Conservation (phyloP, 805 yeast genomes). For the Hyphopichia homilentoma region DNA sequence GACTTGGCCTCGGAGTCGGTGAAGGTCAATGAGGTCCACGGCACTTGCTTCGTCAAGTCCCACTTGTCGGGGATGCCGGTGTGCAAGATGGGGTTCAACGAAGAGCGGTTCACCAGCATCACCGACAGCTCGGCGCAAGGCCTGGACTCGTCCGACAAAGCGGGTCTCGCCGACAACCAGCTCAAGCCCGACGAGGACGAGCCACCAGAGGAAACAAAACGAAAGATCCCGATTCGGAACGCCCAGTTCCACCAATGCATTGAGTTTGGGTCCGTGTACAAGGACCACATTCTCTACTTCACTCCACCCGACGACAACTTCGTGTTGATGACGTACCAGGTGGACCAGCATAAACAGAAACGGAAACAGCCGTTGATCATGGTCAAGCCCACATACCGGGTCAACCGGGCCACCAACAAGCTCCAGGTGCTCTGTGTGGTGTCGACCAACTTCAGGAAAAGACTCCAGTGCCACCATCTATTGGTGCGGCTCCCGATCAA, state of each 20-base stretch:
- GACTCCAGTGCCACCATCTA: slow-evolving; percentile 29
- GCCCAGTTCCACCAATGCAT: slow-evolving; percentile 64
- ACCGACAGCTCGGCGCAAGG: too few species aligned
- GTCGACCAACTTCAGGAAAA: slow-evolving; percentile 30
- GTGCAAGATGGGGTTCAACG: slow-evolving; percentile 40
- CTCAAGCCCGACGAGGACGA: slow-evolving; percentile 3
- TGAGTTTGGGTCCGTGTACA: slow-evolving; percentile 64
- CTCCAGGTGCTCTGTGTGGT: slow-evolving; percentile 34
- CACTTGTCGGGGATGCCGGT: slow-evolving; percentile 44
- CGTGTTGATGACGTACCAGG: slow-evolving; percentile 34
- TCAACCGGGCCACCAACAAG: slow-evolving; percentile 15
- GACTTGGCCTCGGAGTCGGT: slow-evolving; percentile 26
- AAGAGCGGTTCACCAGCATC: slow-evolving; percentile 31
- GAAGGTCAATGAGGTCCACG: slow-evolving; percentile 30
- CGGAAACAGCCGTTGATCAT: slow-evolving; percentile 41
- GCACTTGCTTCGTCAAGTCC: slow-evolving; percentile 32
- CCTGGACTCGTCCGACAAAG: slow-evolving; percentile 11
- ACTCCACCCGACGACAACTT: slow-evolving; percentile 75
- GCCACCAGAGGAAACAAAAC: slow-evolving; percentile 4
- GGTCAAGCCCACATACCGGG: slow-evolving; percentile 34
- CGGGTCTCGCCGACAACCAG: slow-evolving; percentile 2
- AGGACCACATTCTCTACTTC: slow-evolving; percentile 64
- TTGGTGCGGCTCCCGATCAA: slow-evolving; percentile 30
- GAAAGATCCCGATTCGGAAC: slow-evolving; percentile 30
- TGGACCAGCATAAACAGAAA: slow-evolving; percentile 37